phyloP scores from a whole-genome alignment of 306 rosid species.

The Prosopis cineraria region DNA sequence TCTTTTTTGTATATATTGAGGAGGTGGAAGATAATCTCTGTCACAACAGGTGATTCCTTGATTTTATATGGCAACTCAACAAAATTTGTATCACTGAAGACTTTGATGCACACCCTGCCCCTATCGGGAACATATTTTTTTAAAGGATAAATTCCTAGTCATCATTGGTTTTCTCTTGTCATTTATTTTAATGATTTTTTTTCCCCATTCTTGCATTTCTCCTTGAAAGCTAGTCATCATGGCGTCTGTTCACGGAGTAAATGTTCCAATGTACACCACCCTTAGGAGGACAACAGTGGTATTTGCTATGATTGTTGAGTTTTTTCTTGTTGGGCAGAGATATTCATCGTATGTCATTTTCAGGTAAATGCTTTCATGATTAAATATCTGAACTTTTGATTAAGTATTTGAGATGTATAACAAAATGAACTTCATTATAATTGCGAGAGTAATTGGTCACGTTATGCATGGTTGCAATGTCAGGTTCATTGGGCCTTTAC shows the following conservation, averaged over 20 bases:
- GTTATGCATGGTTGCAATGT: background rate
- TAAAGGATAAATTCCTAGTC: background rate
- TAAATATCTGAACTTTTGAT: constrained; percentile 24
- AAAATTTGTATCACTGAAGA: constrained; percentile 59
- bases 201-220: constrained; percentile 40
- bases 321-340: constrained; percentile 64
- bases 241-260: constrained; percentile 93
- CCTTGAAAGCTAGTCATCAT: constrained; percentile 77
- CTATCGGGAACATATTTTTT: constrained; percentile 70
- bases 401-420: constrained; percentile 6
- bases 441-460: background rate
- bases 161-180: background rate
- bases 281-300: constrained; percentile 89
- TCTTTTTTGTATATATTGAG: constrained; percentile 67
- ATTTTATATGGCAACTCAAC: constrained; percentile 38
- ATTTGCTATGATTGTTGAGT: constrained; percentile 74
- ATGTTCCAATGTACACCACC: constrained; percentile 94
- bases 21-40: constrained; percentile 66
- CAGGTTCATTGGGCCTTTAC: background rate
- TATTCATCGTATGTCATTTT: constrained; percentile 61
- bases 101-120: constrained; percentile 68
- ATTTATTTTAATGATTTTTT: constrained; percentile 3
- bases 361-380: constrained; percentile 56
- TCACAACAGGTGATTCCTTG: constrained; percentile 52
- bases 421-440: background rate